Percentiles rank a stretch among this genome's conserved stretches.
These are phyloP conservation scores for Trametopsis cervina DNA, from an alignment of 768 basidiomycete genomes.

Conservation along the genomic window DNA sequence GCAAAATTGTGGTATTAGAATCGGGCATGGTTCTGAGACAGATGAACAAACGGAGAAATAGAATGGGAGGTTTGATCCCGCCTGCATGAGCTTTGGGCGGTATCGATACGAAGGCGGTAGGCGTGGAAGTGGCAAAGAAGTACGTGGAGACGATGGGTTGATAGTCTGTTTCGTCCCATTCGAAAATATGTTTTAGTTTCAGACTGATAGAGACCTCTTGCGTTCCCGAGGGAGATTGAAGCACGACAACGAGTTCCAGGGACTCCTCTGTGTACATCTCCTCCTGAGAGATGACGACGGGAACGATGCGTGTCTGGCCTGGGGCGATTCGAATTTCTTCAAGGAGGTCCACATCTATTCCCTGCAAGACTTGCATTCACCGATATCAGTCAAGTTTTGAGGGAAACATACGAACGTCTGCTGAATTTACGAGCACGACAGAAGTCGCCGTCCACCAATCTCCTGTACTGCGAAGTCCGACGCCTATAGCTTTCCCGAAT, in stretches of 20 bases:
- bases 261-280: constrained; percentile 28
- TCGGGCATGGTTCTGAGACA: too few relatives aligned
- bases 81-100: constrained; percentile 39
- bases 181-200: constrained; percentile 37
- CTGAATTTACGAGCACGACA: neutral
- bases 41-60: constrained; percentile 59
- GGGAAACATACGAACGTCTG: neutral
- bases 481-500: constrained; percentile 63
- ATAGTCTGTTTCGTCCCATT: constrained; percentile 32
- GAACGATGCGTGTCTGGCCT: constrained; percentile 55
- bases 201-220: constrained; percentile 35
- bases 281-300: constrained; percentile 41
- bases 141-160: constrained; percentile 49
- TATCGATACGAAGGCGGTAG: constrained; percentile 50
- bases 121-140: constrained; percentile 46
- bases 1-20: constrained; percentile 1
- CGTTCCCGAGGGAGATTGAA: constrained; percentile 8
- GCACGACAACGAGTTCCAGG: constrained; percentile 30
- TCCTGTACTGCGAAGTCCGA: constrained; percentile 48
- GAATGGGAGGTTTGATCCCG: constrained; percentile 40
- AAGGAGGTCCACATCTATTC: constrained; percentile 13
- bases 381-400: too few relatives aligned
- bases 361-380: too few relatives aligned
- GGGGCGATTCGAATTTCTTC: constrained; percentile 41
- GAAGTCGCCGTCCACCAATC: constrained; percentile 50